Evolutionary conservation across 2,329 filamentous ascomycete genomes (phyloP).

Genomic region (Dactylonectria macrodidyma): DNA sequence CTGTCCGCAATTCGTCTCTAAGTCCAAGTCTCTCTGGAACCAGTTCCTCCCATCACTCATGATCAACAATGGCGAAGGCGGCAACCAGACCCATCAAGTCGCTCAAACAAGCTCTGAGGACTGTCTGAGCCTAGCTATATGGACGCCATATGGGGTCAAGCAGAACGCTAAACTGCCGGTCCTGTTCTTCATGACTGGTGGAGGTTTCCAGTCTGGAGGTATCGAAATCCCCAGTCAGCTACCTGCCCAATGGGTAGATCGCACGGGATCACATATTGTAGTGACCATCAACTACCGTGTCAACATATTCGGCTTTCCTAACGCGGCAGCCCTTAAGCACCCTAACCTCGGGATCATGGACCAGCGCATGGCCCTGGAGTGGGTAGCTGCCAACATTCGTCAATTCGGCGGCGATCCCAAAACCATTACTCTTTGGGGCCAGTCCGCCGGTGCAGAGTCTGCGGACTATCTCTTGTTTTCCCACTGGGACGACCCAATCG

Average conservation of each 20-base stretch:
- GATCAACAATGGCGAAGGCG: slow-evolving; percentile 12
- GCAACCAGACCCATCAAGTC: slow-evolving; percentile 11
- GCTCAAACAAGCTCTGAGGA: slow-evolving; percentile 24
- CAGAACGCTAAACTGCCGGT: slow-evolving; percentile 52
- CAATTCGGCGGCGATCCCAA: slow-evolving; percentile 64
- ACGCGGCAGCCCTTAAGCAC: slow-evolving; percentile 49
- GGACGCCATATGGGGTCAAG: slow-evolving; percentile 58
- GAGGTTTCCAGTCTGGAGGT: slow-evolving; percentile 47
- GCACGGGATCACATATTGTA: slow-evolving; percentile 49
- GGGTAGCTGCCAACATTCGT: slow-evolving; percentile 64
- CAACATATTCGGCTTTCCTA: slow-evolving; percentile 51
- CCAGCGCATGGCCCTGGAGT: slow-evolving; percentile 66
- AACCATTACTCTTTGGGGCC: slow-evolving; percentile 62
- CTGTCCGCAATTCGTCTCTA: slow-evolving; percentile 53
- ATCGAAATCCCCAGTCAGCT: slow-evolving; percentile 47
- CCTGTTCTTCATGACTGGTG: slow-evolving; percentile 46
- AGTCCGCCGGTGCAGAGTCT: slow-evolving; percentile 68
- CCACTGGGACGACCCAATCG: slow-evolving; percentile 62
- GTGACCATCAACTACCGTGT: slow-evolving; percentile 51
- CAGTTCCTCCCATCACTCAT: slow-evolving; percentile 16
- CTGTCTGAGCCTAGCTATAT: slow-evolving; percentile 62
- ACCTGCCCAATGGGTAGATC: slow-evolving; percentile 48
- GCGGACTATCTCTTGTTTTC: slow-evolving; percentile 77
- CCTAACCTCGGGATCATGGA: slow-evolving; percentile 67
- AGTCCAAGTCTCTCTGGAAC: slow-evolving; percentile 18